Evolutionary conservation across 148 eudicot genomes (phyloP), one percentile per base, ranked within the genome.

Genomic region (Vaccinium macrocarpon): DNA sequence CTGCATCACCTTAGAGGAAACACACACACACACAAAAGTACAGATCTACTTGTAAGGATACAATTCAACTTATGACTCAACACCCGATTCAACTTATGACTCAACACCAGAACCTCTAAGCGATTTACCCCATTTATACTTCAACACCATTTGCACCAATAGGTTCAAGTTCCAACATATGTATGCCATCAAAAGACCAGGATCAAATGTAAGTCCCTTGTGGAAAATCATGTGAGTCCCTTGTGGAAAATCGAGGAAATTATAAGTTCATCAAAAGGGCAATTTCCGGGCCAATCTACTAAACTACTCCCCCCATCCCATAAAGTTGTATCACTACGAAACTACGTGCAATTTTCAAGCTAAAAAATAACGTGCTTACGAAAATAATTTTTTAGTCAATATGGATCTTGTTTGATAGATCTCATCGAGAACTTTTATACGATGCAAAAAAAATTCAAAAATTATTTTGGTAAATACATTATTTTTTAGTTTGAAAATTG

Each of bases 191-290:
- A 16, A 84, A 78, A 51, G 82, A 32, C 38, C 5, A 35, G 11
- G 68, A 84, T 42, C 46, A 42, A 42, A 42, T 55, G 27, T 46
- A 35, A 62, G 50, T 49, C 50, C 48, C 64, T 78, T 18, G 10
- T 14, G 18, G 79, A 83, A 64, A 13, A 46, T 19, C 68, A 38
- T 55, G 25, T 23, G 21, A 62, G 49, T 49, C 49, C 48, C 62
- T 78, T 27, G 10, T 14, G 18, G 79, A 83, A 64, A 13, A 46
- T 19, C 70, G 23, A n/a, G 19, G 25, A 16, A 64, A 61, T 68
- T 13, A 81, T 4, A 68, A 27, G 27, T 88, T 48, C 82, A 78
- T n/a, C 35, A 21, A 38, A 35, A 71, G 64, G 53, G 12, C 19
- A 53, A 82, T 29, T 12, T 71, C 35, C 48, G 23, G 62, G 13